Evolutionary conservation across 108 stramenopile genomes (phyloP).

Genomic region (Bacterosira constricta): DNA sequence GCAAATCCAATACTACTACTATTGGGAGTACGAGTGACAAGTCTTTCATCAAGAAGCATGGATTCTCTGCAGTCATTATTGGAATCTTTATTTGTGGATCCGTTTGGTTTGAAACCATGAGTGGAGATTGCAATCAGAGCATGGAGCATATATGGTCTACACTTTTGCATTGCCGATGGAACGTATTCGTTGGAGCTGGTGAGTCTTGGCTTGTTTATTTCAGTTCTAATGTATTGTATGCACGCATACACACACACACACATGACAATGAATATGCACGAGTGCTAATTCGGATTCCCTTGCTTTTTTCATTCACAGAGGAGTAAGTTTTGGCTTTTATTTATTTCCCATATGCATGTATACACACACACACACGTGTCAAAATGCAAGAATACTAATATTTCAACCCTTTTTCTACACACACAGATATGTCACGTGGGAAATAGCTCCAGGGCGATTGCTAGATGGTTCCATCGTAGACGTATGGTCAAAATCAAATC

Average conservation of each 20-base stretch:
- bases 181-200: constrained; percentile 87
- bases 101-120: constrained; percentile 78
- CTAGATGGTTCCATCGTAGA: constrained; percentile 83
- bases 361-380: no score
- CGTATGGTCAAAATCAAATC: constrained; percentile 70
- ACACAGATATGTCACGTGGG: constrained; percentile 83
- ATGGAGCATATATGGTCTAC: constrained; percentile 74
- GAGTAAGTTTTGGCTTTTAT: constrained; percentile 49
- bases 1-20: not conserved
- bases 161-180: constrained; percentile 84
- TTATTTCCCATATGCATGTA: not conserved
- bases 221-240: no score
- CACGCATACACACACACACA: no score
- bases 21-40: not conserved
- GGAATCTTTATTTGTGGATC: constrained; percentile 58
- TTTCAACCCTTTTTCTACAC: not conserved
- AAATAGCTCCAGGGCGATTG: constrained; percentile 81
- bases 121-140: constrained; percentile 67
- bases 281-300: no score
- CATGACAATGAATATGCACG: no score
- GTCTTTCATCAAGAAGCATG: not conserved
- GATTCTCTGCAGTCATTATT: constrained; percentile 45
- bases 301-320: no score
- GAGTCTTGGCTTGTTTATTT: no score
- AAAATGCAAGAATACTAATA: no score